phyloP scores from a whole-genome alignment of 371 early-diverging fungal genomes.

The Haplosporangium sp. region DNA sequence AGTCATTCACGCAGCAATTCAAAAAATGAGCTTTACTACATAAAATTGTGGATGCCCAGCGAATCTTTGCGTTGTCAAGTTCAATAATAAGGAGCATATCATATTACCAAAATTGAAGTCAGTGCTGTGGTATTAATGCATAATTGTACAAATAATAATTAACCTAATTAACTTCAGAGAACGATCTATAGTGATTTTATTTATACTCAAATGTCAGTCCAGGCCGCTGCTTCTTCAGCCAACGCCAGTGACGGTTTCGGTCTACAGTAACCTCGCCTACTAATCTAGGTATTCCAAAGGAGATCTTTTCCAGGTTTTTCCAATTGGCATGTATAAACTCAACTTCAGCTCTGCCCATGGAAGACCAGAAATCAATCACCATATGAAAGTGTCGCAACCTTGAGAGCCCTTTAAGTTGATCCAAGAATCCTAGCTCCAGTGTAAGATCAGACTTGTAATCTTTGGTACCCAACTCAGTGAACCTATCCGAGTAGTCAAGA shows the following conservation, averaged over 20 bases:
- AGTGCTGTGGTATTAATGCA: too few relatives aligned
- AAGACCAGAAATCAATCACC: not conserved
- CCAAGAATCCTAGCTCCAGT: not conserved
- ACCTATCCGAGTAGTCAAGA: not conserved
- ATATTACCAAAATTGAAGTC: too few relatives aligned
- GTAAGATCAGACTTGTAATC: not conserved
- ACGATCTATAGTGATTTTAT: too few relatives aligned
- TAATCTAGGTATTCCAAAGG: not conserved
- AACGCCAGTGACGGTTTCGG: not conserved
- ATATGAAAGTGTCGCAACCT: conserved; percentile 1
- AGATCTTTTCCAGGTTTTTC: conserved; percentile 1
- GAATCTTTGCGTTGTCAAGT: too few relatives aligned
- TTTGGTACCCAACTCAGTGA: not conserved
- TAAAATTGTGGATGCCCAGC: too few relatives aligned
- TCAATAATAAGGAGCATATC: too few relatives aligned
- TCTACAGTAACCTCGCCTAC: not conserved
- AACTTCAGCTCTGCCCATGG: not conserved
- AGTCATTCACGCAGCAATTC: too few relatives aligned
- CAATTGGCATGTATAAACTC: conserved; percentile 1
- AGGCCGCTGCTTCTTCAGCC: conserved; percentile 3
- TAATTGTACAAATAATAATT: too few relatives aligned
- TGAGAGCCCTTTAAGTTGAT: not conserved
- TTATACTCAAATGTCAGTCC: too few relatives aligned
- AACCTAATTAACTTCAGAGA: too few relatives aligned
- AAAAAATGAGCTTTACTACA: too few relatives aligned